Conservation (phyloP, 805 yeast species). For the Starmerella vitae region DNA sequence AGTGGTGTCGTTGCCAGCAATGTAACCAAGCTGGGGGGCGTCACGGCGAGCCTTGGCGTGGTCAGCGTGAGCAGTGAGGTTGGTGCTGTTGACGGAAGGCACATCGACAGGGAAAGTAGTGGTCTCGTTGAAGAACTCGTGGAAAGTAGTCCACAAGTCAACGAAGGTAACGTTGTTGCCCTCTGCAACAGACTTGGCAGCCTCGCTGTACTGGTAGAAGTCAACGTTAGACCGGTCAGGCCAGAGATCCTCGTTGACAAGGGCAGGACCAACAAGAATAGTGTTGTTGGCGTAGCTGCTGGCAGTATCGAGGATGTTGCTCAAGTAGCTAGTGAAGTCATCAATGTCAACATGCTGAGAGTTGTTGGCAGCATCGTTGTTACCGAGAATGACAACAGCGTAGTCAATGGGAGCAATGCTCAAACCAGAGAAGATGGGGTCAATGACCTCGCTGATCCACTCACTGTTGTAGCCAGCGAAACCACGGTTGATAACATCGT, state of each 20-base stretch:
- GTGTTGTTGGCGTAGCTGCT: slow-evolving; percentile 1
- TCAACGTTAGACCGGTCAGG: slow-evolving; percentile 8
- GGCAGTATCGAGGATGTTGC: slow-evolving; percentile 29
- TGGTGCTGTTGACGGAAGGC: slow-evolving; percentile 20
- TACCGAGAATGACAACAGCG: slow-evolving; percentile 62
- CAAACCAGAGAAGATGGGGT: slow-evolving; percentile 34
- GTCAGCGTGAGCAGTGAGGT: slow-evolving; percentile 11
- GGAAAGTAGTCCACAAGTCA: slow-evolving; percentile 39
- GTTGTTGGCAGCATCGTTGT: slow-evolving; percentile 53
- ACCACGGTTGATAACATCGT: slow-evolving; percentile 65
- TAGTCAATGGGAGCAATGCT: slow-evolving; percentile 27
- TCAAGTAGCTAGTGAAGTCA: slow-evolving; percentile 39
- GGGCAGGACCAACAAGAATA: slow-evolving; percentile 9
- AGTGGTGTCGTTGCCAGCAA: neutral
- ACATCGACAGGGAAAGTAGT: neutral
- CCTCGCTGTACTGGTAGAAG: slow-evolving; percentile 37
- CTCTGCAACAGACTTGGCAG: slow-evolving; percentile 35
- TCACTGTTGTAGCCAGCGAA: slow-evolving; percentile 62
- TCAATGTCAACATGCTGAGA: slow-evolving; percentile 40
- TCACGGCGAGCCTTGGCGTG: neutral
- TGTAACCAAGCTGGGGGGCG: slow-evolving; percentile 7
- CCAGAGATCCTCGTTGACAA: slow-evolving; percentile 10
- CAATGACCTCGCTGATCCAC: slow-evolving; percentile 33
- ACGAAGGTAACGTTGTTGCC: slow-evolving; percentile 43
- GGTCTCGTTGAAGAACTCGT: slow-evolving; percentile 32